Evolutionary conservation across 148 eudicot species (phyloP).

Genomic region (Persicaria tinctoria): DNA sequence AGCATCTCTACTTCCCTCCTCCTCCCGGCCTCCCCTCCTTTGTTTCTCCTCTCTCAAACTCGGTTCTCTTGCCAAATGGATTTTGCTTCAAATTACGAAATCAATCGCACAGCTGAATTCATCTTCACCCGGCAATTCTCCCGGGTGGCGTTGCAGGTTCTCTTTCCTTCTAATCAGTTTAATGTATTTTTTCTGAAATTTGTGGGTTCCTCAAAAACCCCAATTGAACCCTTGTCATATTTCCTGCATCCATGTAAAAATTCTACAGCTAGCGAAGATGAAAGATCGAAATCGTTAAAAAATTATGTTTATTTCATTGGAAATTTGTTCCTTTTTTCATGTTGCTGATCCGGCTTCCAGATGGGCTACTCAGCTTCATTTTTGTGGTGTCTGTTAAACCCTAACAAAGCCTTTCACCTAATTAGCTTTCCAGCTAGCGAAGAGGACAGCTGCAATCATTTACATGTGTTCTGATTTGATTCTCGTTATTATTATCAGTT

Average conservation of each 20-base stretch:
- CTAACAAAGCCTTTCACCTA: neutral
- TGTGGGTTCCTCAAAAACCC: neutral
- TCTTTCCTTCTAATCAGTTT: neutral
- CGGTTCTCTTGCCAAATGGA: constrained; percentile 29
- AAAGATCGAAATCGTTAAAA: neutral
- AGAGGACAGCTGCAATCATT: neutral
- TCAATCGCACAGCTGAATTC: constrained; percentile 49
- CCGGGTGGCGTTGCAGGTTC: constrained; percentile 81
- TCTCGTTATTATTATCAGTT: constrained; percentile 41
- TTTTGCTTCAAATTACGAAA: constrained; percentile 49
- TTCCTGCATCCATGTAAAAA: neutral
- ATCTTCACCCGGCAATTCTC: constrained; percentile 38
- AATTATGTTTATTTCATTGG: neutral
- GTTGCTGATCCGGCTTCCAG: neutral
- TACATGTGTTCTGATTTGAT: constrained; percentile 1
- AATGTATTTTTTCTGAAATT: neutral
- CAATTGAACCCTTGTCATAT: neutral
- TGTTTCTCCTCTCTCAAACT: too few species aligned
- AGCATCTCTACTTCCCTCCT: too few species aligned
- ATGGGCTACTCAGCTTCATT: neutral
- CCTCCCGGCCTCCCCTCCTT: too few species aligned
- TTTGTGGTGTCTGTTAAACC: constrained; percentile 3
- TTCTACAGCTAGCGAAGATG: neutral
- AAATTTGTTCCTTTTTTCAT: neutral
- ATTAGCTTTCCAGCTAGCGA: neutral